Conservation (phyloP, 2,329 filamentous ascomycete genomes). For the Blastomyces silverae region DNA sequence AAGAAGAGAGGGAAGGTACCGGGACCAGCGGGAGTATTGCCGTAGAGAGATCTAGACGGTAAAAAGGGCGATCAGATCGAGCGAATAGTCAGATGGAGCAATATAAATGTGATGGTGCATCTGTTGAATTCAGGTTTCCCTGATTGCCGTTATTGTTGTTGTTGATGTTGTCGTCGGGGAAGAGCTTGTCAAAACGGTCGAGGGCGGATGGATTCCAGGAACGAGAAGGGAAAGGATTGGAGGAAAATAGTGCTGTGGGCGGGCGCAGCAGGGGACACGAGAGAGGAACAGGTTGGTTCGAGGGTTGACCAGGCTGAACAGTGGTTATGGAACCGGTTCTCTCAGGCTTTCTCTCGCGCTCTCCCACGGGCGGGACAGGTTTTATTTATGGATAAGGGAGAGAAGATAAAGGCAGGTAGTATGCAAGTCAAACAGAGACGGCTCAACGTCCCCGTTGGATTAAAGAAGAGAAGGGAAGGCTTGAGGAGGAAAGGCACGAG, state of each 20-base stretch:
- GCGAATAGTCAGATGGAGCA: not conserved
- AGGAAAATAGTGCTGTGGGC: not conserved
- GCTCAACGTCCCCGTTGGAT: not conserved
- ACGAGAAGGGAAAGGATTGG: constrained; percentile 2
- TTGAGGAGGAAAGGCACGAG: not conserved
- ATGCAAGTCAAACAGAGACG: not conserved
- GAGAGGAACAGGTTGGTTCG: constrained; percentile 14
- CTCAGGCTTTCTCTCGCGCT: not conserved
- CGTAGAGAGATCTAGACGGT: not conserved
- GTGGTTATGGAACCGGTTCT: constrained; percentile 1
- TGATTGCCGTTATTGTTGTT: not conserved
- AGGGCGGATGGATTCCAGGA: not conserved
- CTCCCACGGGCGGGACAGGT: not conserved
- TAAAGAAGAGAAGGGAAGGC: not conserved
- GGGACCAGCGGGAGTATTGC: not conserved
- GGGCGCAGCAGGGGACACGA: constrained; percentile 7
- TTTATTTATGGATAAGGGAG: not conserved
- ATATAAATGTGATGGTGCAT: not conserved
- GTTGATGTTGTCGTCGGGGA: not conserved
- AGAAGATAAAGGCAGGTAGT: not conserved
- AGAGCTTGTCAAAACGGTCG: constrained; percentile 6
- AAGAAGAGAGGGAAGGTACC: not conserved
- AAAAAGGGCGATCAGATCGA: not conserved
- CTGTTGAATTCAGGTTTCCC: not conserved
- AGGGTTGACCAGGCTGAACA: constrained; percentile 17